Percentiles rank a stretch among this genome's conserved stretches.
Conservation (phyloP, 768 basidiomycete species). For the Lentinula aciculospora region DNA sequence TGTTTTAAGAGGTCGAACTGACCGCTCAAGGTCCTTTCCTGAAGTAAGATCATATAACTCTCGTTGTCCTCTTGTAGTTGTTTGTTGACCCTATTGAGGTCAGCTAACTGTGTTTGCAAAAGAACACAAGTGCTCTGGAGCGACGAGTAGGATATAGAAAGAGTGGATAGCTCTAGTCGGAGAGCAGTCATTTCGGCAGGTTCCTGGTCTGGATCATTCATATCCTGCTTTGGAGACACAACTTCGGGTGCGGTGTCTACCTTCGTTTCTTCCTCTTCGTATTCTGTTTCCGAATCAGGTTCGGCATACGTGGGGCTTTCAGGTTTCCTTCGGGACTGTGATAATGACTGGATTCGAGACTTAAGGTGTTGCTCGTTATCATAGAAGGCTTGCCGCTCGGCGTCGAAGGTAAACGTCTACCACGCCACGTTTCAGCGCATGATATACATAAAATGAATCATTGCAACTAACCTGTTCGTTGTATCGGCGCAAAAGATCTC, state of each 20-base stretch:
- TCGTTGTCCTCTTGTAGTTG: constrained; percentile 94
- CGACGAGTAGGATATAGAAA: constrained; percentile 80
- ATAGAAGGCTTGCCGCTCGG: constrained; percentile 87
- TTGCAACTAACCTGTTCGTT: constrained; percentile 69
- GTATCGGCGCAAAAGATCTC: constrained; percentile 76
- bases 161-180: constrained; percentile 76
- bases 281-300: constrained; percentile 35
- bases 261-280: constrained; percentile 25
- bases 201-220: constrained; percentile 64
- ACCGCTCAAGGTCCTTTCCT: constrained; percentile 88
- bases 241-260: constrained; percentile 4
- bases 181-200: constrained; percentile 87
- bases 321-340: constrained; percentile 55
- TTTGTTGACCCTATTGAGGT: constrained; percentile 84
- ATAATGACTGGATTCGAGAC: constrained; percentile 79
- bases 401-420: constrained; percentile 84
- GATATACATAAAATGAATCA: neutral
- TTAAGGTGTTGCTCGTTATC: constrained; percentile 93
- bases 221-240: constrained; percentile 33
- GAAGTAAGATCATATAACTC: constrained; percentile 89
- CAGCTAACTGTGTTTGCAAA: constrained; percentile 77
- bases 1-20: constrained; percentile 75
- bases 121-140: constrained; percentile 82
- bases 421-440: neutral
- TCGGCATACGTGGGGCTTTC: constrained; percentile 30